Percentiles rank a stretch among this genome's conserved stretches.
Conservation (phyloP, 2,329 filamentous ascomycete genomes). For the Nemania diffusa region DNA sequence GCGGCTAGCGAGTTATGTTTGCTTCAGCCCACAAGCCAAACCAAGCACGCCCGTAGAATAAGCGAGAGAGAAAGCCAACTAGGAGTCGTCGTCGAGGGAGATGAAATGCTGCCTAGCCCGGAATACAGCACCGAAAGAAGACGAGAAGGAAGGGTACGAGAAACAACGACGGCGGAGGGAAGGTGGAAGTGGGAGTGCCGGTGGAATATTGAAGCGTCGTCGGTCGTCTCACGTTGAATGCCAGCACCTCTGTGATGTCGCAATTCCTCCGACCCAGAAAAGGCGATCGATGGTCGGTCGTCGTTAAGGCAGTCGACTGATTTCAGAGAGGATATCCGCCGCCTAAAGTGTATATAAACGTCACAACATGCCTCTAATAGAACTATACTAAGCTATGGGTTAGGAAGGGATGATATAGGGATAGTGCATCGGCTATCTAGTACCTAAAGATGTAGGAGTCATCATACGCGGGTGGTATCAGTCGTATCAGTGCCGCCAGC, state of each 20-base stretch:
- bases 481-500: slow-evolving; percentile 5
- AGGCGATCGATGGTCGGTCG: not conserved
- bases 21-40: not conserved
- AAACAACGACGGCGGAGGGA: not conserved
- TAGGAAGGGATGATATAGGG: not conserved
- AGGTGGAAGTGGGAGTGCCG: not conserved
- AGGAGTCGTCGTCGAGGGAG: not conserved
- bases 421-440: not conserved
- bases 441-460: slow-evolving; percentile 44
- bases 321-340: slow-evolving; percentile 12
- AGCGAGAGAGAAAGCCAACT: not conserved
- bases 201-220: not conserved
- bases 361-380: not conserved
- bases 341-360: slow-evolving; percentile 39
- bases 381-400: not conserved
- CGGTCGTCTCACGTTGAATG: slow-evolving; percentile 9
- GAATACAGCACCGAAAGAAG: not conserved
- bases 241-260: not conserved
- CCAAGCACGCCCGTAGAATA: not conserved
- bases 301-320: not conserved
- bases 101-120: not conserved
- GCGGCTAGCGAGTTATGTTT: not conserved
- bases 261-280: not conserved
- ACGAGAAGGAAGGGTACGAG: slow-evolving; percentile 3
- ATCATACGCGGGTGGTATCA: slow-evolving; percentile 42